These are phyloP conservation scores for Torrubiellomyces zombiae DNA, from an alignment of 2,329 filamentous ascomycete species.

Conservation along the genomic window DNA sequence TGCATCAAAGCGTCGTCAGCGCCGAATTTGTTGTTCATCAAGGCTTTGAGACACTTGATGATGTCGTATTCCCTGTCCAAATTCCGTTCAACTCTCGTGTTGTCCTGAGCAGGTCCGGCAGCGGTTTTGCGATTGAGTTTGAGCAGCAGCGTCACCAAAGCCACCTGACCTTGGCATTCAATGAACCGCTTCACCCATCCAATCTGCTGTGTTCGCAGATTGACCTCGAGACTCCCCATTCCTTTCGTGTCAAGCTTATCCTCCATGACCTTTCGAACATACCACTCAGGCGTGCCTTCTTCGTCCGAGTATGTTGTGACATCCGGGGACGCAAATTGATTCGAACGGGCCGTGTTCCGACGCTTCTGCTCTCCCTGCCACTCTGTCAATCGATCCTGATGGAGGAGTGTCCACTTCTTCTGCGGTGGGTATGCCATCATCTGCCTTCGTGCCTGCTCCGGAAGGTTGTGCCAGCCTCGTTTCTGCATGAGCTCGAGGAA, in stretches of 20 bases:
- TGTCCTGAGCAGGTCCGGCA: conserved; percentile 49
- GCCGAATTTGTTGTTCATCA: conserved; percentile 99
- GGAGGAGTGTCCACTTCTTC: conserved; percentile 95
- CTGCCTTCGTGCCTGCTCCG: conserved; percentile 83
- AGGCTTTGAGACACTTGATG: conserved; percentile 86
- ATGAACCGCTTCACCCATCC: conserved; percentile 95
- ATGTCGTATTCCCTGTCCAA: conserved; percentile 92
- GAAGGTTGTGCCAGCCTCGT: conserved; percentile 90
- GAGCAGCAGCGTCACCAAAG: conserved; percentile 78
- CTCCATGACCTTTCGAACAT: conserved; percentile 91
- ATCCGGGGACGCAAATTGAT: conserved; percentile 51
- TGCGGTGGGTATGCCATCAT: conserved; percentile 89
- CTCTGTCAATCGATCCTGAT: conserved; percentile 87
- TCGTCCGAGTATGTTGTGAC: conserved; percentile 72
- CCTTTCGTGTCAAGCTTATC: conserved; percentile 86
- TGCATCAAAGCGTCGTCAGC: conserved; percentile 88
- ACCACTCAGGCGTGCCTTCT: conserved; percentile 95
- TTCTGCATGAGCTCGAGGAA: conserved; percentile 94
- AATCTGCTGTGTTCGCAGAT: conserved; percentile 87
- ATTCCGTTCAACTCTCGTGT: conserved; percentile 51
- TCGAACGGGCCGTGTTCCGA: conserved; percentile 54
- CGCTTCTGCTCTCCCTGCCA: conserved; percentile 90
- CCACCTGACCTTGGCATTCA: conserved; percentile 92
- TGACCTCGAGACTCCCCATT: conserved; percentile 83
- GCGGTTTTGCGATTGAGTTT: conserved; percentile 85